phyloP scores from a whole-genome alignment of 2,329 filamentous ascomycete genomes.

The Torrubiella hemipterigena region DNA sequence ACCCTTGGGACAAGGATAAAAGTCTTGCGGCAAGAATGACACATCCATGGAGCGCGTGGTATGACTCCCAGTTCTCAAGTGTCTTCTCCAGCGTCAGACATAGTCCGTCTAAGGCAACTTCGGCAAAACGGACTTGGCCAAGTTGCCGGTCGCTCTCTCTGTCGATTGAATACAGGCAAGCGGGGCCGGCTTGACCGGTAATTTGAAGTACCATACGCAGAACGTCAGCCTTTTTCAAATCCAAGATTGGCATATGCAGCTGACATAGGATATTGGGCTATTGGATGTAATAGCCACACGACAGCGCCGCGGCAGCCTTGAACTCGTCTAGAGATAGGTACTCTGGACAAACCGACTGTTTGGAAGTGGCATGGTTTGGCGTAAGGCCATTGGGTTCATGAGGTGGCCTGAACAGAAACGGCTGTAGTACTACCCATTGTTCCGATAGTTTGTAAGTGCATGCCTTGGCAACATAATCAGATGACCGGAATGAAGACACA shows the following conservation, averaged over 20 bases:
- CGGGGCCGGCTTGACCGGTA: background rate
- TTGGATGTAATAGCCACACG: too few relatives aligned
- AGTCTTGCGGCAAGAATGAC: too few relatives aligned
- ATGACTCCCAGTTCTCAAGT: constrained; percentile 2
- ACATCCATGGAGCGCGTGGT: too few relatives aligned
- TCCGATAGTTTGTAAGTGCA: constrained; percentile 1
- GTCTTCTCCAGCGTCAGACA: background rate
- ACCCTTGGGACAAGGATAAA: background rate
- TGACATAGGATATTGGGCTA: too few relatives aligned
- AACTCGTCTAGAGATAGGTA: background rate
- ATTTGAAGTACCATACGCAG: background rate
- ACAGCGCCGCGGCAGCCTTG: too few relatives aligned
- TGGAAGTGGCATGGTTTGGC: constrained; percentile 1
- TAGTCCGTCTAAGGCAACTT: background rate
- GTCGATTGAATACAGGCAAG: too few relatives aligned
- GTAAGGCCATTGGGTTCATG: background rate
- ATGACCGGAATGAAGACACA: background rate
- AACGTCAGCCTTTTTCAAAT: constrained; percentile 1
- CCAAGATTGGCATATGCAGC: background rate
- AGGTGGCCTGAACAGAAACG: constrained; percentile 1
- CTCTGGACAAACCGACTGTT: constrained; percentile 1
- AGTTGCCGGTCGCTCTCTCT: background rate
- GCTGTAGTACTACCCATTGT: background rate
- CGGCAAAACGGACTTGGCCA: background rate
- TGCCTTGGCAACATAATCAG: background rate